Percentiles rank a stretch among this genome's conserved stretches.
Evolutionary conservation across 2,329 filamentous ascomycete genomes (phyloP).

Genomic region (Diaporthe citrichinensis): DNA sequence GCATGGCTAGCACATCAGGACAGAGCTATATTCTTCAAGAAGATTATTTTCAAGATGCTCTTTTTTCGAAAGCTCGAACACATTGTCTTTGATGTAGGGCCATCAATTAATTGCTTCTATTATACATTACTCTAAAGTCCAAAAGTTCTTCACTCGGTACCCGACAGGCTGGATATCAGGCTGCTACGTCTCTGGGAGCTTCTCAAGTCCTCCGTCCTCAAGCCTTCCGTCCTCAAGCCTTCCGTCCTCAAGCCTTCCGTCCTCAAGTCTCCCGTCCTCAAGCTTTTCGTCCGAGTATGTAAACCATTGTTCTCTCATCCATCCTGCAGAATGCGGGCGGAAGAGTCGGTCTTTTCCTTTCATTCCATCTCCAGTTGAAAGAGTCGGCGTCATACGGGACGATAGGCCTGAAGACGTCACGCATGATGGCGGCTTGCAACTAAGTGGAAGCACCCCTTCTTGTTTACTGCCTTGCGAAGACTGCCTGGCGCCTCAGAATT

Average conservation of each 20-base stretch:
- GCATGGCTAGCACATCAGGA: too few relatives aligned
- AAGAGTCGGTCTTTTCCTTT: too few relatives aligned
- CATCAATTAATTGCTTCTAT: not conserved
- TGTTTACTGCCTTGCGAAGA: too few relatives aligned
- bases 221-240: not conserved
- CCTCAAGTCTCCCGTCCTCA: not conserved
- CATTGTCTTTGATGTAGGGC: not conserved
- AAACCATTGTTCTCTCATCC: too few relatives aligned
- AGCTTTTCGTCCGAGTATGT: not conserved
- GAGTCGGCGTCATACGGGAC: too few relatives aligned
- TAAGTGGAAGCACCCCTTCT: not conserved
- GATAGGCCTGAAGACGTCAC: too few relatives aligned
- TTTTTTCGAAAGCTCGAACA: too few relatives aligned
- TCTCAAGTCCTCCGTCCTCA: not conserved
- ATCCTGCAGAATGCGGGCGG: too few relatives aligned
- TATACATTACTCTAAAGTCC: not conserved
- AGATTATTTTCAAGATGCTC: not conserved
- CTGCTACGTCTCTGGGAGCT: not conserved
- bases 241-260: not conserved
- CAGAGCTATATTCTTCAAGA: not conserved
- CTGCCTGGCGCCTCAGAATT: too few relatives aligned
- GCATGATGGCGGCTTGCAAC: not conserved
- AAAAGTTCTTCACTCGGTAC: not conserved
- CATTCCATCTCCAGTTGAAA: too few relatives aligned
- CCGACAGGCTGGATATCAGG: not conserved